Conservation (phyloP, 768 basidiomycete species). For the Tylopilus vinaceipallidus region DNA sequence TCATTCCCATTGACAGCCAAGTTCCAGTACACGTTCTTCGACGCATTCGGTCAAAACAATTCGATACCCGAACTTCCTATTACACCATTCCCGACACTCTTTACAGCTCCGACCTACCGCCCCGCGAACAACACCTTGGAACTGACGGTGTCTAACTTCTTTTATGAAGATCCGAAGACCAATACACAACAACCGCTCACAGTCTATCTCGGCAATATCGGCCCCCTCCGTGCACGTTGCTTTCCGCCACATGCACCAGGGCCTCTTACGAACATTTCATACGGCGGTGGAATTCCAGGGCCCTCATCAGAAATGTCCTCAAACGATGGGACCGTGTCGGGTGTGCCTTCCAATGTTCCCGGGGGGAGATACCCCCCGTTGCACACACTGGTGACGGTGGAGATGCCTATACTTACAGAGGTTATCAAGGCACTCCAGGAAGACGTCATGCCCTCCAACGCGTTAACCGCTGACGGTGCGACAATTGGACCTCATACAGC, state of each 20-base stretch:
- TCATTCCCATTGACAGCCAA: constrained; percentile 54
- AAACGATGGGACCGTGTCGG: constrained; percentile 21
- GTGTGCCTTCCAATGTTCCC: constrained; percentile 22
- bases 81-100: constrained; percentile 86
- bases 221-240: constrained; percentile 75
- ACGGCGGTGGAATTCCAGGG: constrained; percentile 46
- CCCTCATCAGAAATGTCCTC: constrained; percentile 33
- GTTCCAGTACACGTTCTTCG: constrained; percentile 94
- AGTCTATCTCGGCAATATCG: constrained; percentile 87
- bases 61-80: constrained; percentile 76
- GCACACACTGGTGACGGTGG: constrained; percentile 82
- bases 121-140: constrained; percentile 73
- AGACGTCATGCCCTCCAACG: constrained; percentile 49
- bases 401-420: constrained; percentile 75
- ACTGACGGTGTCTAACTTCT: constrained; percentile 85
- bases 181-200: constrained; percentile 69
- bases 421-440: constrained; percentile 79
- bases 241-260: constrained; percentile 74
- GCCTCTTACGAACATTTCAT: constrained; percentile 62
- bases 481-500: constrained; percentile 38
- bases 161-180: constrained; percentile 71
- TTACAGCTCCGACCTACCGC: constrained; percentile 75
- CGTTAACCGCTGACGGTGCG: constrained; percentile 34
- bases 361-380: constrained; percentile 55
- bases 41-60: constrained; percentile 79